phyloP scores from a whole-genome alignment of 495 filamentous ascomycete species.

The Daldinia caldariorum region DNA sequence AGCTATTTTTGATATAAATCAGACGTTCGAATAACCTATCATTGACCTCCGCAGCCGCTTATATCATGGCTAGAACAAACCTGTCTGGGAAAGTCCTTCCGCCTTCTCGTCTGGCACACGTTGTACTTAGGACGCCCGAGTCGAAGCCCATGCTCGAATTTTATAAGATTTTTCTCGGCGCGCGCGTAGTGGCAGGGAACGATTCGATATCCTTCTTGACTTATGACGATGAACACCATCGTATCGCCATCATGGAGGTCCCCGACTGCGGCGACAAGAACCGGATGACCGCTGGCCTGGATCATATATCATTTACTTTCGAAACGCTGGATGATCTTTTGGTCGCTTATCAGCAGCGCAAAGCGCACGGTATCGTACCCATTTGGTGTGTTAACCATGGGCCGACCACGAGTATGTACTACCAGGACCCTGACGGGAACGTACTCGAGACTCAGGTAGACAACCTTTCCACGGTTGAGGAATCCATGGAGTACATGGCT shows the following conservation, averaged over 20 bases:
- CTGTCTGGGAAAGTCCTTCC: conserved; percentile 40
- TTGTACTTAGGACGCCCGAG: conserved; percentile 47
- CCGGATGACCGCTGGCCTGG: conserved; percentile 44
- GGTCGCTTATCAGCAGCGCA: conserved; percentile 49
- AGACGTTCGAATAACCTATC: not conserved
- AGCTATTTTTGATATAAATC: not conserved
- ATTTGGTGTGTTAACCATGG: conserved; percentile 59
- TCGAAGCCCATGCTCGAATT: conserved; percentile 47
- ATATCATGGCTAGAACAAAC: conserved; percentile 29
- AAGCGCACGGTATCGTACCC: conserved; percentile 50
- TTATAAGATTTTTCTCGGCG: conserved; percentile 52
- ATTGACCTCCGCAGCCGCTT: not conserved
- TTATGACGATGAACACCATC: conserved; percentile 62
- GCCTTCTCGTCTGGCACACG: conserved; percentile 40
- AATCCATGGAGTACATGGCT: conserved; percentile 50
- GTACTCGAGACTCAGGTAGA: conserved; percentile 59
- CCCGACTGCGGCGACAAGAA: conserved; percentile 39
- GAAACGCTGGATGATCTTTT: conserved; percentile 45
- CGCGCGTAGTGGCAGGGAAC: conserved; percentile 33
- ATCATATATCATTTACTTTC: conserved; percentile 56
- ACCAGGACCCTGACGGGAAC: conserved; percentile 61
- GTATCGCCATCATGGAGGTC: conserved; percentile 51
- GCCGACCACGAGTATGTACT: conserved; percentile 56
- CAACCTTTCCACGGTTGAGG: conserved; percentile 53
- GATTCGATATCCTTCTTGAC: conserved; percentile 49